Evolutionary conservation across 1,139 yeast genomes (phyloP).

Genomic region (Kazachstania sp.): DNA sequence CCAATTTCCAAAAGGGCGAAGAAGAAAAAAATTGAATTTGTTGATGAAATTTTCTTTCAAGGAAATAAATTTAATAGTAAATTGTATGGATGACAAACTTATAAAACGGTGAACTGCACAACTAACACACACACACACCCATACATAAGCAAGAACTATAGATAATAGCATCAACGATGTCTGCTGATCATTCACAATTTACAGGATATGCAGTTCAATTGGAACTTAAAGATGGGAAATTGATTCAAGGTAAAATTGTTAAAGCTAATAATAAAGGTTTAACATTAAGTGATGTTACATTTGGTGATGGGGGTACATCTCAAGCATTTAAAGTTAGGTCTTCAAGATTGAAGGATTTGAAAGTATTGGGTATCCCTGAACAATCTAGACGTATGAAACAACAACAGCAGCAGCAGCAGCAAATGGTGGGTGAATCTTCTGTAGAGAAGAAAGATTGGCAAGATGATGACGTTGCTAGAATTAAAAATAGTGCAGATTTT

Average conservation of each 20-base stretch:
- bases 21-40: no score
- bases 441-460: slow-evolving; percentile 37
- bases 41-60: no score
- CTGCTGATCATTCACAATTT: slow-evolving; percentile 20
- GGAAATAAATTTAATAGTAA: no score
- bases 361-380: slow-evolving; percentile 30
- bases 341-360: slow-evolving; percentile 30
- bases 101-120: no score
- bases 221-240: slow-evolving; percentile 30
- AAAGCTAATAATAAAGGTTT: slow-evolving; percentile 29
- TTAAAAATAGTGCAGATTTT: slow-evolving; percentile 57
- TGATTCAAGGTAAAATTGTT: slow-evolving; percentile 27
- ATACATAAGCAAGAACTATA: no score
- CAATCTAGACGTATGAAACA: slow-evolving; percentile 10
- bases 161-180: no score
- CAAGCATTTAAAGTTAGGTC: slow-evolving; percentile 31
- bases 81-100: no score
- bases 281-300: slow-evolving; percentile 27
- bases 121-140: no score
- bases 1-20: no score
- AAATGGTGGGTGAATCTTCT: slow-evolving; percentile 3
- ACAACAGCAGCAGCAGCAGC: slow-evolving; percentile 7
- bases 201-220: slow-evolving; percentile 30
- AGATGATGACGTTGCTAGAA: slow-evolving; percentile 41
- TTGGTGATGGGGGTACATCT: slow-evolving; percentile 30